Evolutionary conservation across 192 early-diverging fungal species (phyloP).

Genomic region (Oehlia diaphana): DNA sequence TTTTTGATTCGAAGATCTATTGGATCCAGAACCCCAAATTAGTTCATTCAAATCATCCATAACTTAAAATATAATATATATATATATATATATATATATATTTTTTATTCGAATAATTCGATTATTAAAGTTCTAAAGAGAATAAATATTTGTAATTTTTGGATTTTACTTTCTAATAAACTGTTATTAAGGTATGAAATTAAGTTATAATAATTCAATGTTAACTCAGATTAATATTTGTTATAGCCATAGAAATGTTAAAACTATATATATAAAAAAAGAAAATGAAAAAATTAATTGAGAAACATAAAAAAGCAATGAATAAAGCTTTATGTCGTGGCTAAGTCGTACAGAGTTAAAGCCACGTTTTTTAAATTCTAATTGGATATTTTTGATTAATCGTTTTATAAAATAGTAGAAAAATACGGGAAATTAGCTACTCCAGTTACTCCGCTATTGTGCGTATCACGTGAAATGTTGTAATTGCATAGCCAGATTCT

Average conservation of each 20-base stretch:
- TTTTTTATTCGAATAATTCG: neutral
- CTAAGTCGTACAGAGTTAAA: neutral
- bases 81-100: no score
- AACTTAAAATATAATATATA: neutral
- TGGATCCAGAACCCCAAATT: neutral
- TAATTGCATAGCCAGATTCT: no score
- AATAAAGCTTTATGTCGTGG: neutral
- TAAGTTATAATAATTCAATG: no score
- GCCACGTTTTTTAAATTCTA: neutral
- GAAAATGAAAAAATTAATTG: no score
- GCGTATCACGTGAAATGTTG: no score
- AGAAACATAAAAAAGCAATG: neutral
- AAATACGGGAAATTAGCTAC: neutral
- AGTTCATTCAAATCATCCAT: conserved; percentile 21
- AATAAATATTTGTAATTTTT: no score
- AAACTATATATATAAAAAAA: no score
- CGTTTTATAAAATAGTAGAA: neutral
- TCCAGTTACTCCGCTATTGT: neutral
- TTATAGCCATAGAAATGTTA: no score
- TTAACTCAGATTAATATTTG: no score
- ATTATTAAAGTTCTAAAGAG: neutral
- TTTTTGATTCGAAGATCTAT: neutral
- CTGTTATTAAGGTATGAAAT: no score
- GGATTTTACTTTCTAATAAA: no score
- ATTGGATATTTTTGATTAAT: neutral